Evolutionary conservation across 805 yeast genomes (phyloP).

Genomic region (Candida takata): DNA sequence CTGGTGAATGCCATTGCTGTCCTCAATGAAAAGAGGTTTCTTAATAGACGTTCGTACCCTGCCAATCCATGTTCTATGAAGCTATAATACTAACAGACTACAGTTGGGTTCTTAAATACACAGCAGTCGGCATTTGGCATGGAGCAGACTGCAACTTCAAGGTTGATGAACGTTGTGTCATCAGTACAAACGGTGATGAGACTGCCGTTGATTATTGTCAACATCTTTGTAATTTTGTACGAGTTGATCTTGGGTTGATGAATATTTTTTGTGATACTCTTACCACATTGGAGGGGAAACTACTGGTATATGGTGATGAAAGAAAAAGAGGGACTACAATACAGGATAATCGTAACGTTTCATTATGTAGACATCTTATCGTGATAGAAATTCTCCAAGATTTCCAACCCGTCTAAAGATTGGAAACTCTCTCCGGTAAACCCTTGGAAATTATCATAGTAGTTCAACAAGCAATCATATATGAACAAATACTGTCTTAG

Average conservation of each 20-base stretch:
- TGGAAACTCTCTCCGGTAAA: constrained; percentile 6
- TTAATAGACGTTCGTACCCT: constrained; percentile 41
- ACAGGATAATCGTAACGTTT: not conserved
- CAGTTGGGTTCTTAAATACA: constrained; percentile 36
- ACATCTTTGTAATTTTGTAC: constrained; percentile 58
- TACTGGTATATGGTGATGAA: not conserved
- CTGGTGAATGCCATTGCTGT: constrained; percentile 72
- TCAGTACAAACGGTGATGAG: constrained; percentile 73
- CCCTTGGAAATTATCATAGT: constrained; percentile 13
- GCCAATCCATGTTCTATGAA: not conserved
- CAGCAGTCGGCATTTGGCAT: constrained; percentile 36
- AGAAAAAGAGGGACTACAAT: not conserved
- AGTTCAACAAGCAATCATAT: constrained; percentile 48
- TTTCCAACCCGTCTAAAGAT: constrained; percentile 11
- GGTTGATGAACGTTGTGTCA: constrained; percentile 57
- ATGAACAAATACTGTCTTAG: constrained; percentile 68
- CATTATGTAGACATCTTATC: not conserved
- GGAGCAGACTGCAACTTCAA: constrained; percentile 45
- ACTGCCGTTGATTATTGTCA: constrained; percentile 65
- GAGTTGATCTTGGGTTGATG: constrained; percentile 60
- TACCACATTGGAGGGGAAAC: not conserved
- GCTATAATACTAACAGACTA: constrained; percentile 5
- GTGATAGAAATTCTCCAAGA: constrained; percentile 13
- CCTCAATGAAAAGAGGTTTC: constrained; percentile 71
- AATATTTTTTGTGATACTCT: no score